A percentile compares a stretch with the other conserved stretches of the same genome.
phyloP scores from a whole-genome alignment of 768 basidiomycete species.

The Strobilomyces dryophilus region DNA sequence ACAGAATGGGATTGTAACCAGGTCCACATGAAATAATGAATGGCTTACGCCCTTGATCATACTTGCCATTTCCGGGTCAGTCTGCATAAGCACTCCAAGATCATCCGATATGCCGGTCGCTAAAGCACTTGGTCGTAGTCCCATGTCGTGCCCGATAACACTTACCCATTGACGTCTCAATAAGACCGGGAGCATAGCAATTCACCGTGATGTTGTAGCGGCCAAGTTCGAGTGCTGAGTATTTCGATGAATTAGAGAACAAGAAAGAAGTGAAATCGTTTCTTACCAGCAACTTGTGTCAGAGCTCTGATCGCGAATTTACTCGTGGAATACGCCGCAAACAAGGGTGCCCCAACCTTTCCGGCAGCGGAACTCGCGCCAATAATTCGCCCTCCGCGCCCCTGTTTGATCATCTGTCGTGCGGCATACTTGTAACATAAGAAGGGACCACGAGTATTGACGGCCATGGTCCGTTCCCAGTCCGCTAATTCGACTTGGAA shows the following conservation, averaged over 20 bases:
- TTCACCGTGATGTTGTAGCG: slow-evolving; percentile 34
- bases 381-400: slow-evolving; percentile 51
- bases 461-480: slow-evolving; percentile 38
- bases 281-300: slow-evolving; percentile 34
- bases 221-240: slow-evolving; percentile 23
- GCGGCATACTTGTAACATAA: slow-evolving; percentile 63
- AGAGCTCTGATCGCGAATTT: slow-evolving; percentile 39
- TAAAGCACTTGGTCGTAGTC: neutral
- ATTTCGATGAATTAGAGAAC: neutral
- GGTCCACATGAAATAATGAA: neutral
- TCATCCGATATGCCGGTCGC: neutral
- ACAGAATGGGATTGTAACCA: neutral
- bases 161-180: slow-evolving; percentile 29
- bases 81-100: neutral
- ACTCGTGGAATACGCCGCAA: slow-evolving; percentile 25
- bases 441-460: slow-evolving; percentile 55
- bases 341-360: neutral
- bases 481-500: neutral
- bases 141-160: neutral
- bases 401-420: slow-evolving; percentile 52
- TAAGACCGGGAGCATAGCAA: slow-evolving; percentile 35
- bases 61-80: neutral
- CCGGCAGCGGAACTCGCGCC: slow-evolving; percentile 25
- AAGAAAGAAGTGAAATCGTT: neutral
- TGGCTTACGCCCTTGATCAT: neutral